A percentile compares a stretch with the other conserved stretches of the same genome.
Conservation (phyloP, 2,329 filamentous ascomycete genomes). For the Calonectria multiphialidica region DNA sequence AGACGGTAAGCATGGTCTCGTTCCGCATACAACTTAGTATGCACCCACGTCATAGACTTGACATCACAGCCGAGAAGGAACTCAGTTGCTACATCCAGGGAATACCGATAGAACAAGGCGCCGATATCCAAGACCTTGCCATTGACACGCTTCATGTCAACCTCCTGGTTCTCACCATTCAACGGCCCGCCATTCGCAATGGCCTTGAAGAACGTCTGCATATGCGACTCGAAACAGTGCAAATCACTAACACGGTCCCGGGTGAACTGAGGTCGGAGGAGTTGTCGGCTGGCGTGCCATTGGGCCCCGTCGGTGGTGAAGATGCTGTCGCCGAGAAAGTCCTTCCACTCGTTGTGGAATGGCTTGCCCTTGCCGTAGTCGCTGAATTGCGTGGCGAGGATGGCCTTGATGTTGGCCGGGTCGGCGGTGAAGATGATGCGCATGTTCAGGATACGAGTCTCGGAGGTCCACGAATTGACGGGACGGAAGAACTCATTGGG, state of each 20-base stretch:
- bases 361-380: constrained; percentile 86
- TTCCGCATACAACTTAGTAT: not conserved
- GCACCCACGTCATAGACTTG: constrained; percentile 66
- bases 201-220: constrained; percentile 77
- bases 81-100: constrained; percentile 87
- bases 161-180: constrained; percentile 70
- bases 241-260: constrained; percentile 87
- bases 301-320: constrained; percentile 82
- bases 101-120: constrained; percentile 86
- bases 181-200: constrained; percentile 71
- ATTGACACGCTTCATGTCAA: constrained; percentile 73
- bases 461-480: constrained; percentile 66
- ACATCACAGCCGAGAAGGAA: constrained; percentile 87
- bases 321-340: constrained; percentile 81
- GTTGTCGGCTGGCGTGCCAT: constrained; percentile 85
- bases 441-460: constrained; percentile 65
- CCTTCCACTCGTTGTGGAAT: constrained; percentile 82
- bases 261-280: constrained; percentile 89
- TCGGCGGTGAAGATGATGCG: constrained; percentile 84
- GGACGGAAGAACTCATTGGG: constrained; percentile 58
- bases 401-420: constrained; percentile 90
- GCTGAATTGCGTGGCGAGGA: constrained; percentile 86
- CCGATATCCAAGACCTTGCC: constrained; percentile 75
- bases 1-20: not conserved
- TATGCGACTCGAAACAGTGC: constrained; percentile 83